These are phyloP conservation scores for Cryptococcus sp. DNA, from an alignment of 1,284 basidiomycete genomes.

Conservation along the genomic window DNA sequence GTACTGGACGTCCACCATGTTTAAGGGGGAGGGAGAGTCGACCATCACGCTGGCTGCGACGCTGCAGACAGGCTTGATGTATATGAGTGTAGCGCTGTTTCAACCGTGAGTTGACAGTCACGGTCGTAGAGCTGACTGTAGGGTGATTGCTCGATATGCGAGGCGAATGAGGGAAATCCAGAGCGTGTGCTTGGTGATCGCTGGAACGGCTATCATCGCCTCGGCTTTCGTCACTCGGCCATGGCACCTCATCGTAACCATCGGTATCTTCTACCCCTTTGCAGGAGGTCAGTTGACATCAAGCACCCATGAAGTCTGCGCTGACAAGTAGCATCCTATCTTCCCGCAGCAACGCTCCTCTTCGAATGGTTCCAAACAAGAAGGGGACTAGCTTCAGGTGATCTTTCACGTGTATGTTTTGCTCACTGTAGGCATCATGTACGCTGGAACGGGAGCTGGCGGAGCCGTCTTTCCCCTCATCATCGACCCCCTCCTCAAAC, in stretches of 20 bases:
- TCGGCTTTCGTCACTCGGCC: slow-evolving; percentile 42
- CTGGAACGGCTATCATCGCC: slow-evolving; percentile 22
- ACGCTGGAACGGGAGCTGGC: slow-evolving; percentile 41
- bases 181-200: slow-evolving; percentile 23
- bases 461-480: slow-evolving; percentile 44
- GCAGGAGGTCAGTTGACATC: slow-evolving; percentile 27
- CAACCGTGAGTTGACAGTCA: slow-evolving; percentile 33
- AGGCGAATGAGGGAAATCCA: slow-evolving; percentile 25
- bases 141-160: slow-evolving; percentile 32
- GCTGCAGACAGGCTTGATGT: slow-evolving; percentile 41
- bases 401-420: too few relatives aligned
- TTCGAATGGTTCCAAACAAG: slow-evolving; percentile 44
- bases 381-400: slow-evolving; percentile 36
- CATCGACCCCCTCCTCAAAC: slow-evolving; percentile 30
- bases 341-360: slow-evolving; percentile 43
- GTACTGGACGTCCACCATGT: slow-evolving; percentile 40
- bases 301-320: background rate
- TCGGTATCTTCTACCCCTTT: slow-evolving; percentile 42
- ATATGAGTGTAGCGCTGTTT: slow-evolving; percentile 34
- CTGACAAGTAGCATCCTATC: slow-evolving; percentile 30
- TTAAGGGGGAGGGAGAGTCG: slow-evolving; percentile 28
- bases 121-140: slow-evolving; percentile 1
- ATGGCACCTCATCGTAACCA: slow-evolving; percentile 41
- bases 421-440: slow-evolving; percentile 36
- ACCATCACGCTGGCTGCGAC: slow-evolving; percentile 43